Evolutionary conservation across 2,329 filamentous ascomycete genomes (phyloP), one percentile per base, ranked within the genome.

Genomic region (Aureobasidium pullulans): DNA sequence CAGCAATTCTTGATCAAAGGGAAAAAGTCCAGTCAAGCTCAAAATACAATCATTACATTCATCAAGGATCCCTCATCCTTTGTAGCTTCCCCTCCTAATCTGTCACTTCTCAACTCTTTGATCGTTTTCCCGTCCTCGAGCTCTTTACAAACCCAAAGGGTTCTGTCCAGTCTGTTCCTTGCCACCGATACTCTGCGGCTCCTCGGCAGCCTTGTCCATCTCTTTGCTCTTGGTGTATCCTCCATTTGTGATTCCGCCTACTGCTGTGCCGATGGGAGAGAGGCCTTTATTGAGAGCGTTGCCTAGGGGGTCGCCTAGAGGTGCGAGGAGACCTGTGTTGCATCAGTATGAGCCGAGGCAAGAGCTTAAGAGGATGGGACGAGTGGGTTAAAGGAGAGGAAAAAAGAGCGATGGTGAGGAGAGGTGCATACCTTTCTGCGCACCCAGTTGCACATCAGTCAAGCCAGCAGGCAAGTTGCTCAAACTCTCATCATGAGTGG

Each of bases 121-220:
- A 2, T 19, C 19, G 19, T 19, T 19, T 19, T 19, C 19, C 1
- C 1, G 2, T 19, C 19, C 19, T 19, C 19, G 4, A 29, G 11
- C 6, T 28, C 11, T 36, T 50, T 29, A 72, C 64, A 72, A 60
- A 2, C 70, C 69, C 37, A 72, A 59, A 46, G 70, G 70, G 61
- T 73, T 73, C 65, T 68, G 64, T 9, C 67, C 71, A 19, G 62
- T 69, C 67, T 72, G 70, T 53, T 64, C 57, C 32, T 72, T 71
- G 8, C 70, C 70, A 10, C 71, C 71, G 28, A 72, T 69, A 3
- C 65, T 68, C 31, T 60, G 68, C 60, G 65, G 52, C 19, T 70
- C 66, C 8, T 57, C 57, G 6, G 28, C n/a, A 23, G 61, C 10
- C 36, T 60, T 60, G 19, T 46, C 50, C 59, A 47, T 47, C 23